phyloP scores from a whole-genome alignment of 2,329 filamentous ascomycete genomes.

The Hirsutella thompsonii region DNA sequence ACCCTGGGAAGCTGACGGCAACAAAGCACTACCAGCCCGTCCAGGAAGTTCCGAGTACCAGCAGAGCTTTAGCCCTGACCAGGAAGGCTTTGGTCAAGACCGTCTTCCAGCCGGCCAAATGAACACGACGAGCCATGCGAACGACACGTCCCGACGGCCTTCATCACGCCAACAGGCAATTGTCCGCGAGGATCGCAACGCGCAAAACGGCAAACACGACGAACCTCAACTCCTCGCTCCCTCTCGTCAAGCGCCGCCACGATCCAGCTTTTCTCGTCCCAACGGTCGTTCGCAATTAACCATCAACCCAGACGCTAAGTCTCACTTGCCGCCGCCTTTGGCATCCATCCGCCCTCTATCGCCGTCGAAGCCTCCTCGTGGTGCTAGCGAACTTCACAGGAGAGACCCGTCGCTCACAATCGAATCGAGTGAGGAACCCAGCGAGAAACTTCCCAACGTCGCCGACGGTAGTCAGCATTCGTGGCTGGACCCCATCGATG shows the following conservation, averaged over 20 bases:
- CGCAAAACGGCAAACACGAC: constrained; percentile 8
- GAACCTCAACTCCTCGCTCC: constrained; percentile 37
- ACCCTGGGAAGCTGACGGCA: constrained; percentile 37
- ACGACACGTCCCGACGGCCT: background rate
- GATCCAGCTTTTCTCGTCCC: constrained; percentile 8
- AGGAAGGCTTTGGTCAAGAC: background rate
- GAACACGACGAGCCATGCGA: background rate
- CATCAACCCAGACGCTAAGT: constrained; percentile 7
- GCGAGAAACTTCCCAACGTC: constrained; percentile 23
- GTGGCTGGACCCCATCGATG: constrained; percentile 90
- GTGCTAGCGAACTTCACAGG: constrained; percentile 2
- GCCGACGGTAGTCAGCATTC: constrained; percentile 64
- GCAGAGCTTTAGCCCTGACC: background rate
- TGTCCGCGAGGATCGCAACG: constrained; percentile 12
- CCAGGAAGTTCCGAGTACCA: constrained; percentile 39
- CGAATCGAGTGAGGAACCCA: constrained; percentile 10
- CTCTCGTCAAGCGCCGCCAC: constrained; percentile 30
- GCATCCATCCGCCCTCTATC: constrained; percentile 43
- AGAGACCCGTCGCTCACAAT: constrained; percentile 2
- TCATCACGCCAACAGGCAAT: constrained; percentile 4
- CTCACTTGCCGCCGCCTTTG: background rate
- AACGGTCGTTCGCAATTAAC: no score
- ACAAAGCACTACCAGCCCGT: constrained; percentile 64
- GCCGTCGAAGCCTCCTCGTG: constrained; percentile 14
- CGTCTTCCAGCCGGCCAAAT: background rate